Percentiles rank a stretch among this genome's conserved stretches.
Evolutionary conservation across 1,139 yeast genomes (phyloP).

Genomic region (Suhomyces guaymorum): DNA sequence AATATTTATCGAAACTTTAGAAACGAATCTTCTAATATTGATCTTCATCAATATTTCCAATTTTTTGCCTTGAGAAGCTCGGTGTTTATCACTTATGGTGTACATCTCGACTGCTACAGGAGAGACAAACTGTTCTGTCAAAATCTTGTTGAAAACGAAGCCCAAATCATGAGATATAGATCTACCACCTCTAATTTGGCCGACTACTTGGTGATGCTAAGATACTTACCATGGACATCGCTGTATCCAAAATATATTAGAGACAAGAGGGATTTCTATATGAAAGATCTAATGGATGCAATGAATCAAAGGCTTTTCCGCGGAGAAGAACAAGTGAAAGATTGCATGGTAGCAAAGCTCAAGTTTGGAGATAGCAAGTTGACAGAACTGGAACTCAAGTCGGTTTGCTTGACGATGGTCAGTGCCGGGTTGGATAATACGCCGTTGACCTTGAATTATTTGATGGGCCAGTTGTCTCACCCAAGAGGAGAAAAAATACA

Average conservation of each 20-base stretch:
- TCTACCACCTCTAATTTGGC: constrained; percentile 62
- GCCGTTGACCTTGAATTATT: constrained; percentile 61
- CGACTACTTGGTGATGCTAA: constrained; percentile 60
- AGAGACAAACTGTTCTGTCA: constrained; percentile 42
- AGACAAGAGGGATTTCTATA: constrained; percentile 54
- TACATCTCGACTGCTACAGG: constrained; percentile 46
- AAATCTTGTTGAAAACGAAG: constrained; percentile 66
- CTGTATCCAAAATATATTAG: constrained; percentile 39
- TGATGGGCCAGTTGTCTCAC: constrained; percentile 62
- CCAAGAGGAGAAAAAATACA: constrained; percentile 51
- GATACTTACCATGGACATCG: constrained; percentile 33
- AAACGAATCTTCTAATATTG: constrained; percentile 32
- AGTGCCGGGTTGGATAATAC: constrained; percentile 81
- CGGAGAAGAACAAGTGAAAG: constrained; percentile 3
- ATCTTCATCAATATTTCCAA: constrained; percentile 47
- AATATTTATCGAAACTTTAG: constrained; percentile 18
- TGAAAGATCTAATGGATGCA: constrained; percentile 38
- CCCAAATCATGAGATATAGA: constrained; percentile 59
- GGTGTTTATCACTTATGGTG: constrained; percentile 61
- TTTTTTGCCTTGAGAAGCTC: constrained; percentile 60
- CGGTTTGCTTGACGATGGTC: constrained; percentile 72
- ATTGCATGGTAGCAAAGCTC: background rate
- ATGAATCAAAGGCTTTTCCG: constrained; percentile 13
- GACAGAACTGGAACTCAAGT: constrained; percentile 49
- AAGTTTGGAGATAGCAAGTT: constrained; percentile 17